A percentile compares a stretch with the other conserved stretches of the same genome.
Evolutionary conservation across 2,329 filamentous ascomycete genomes (phyloP).

Genomic region (Trichophyton simii): DNA sequence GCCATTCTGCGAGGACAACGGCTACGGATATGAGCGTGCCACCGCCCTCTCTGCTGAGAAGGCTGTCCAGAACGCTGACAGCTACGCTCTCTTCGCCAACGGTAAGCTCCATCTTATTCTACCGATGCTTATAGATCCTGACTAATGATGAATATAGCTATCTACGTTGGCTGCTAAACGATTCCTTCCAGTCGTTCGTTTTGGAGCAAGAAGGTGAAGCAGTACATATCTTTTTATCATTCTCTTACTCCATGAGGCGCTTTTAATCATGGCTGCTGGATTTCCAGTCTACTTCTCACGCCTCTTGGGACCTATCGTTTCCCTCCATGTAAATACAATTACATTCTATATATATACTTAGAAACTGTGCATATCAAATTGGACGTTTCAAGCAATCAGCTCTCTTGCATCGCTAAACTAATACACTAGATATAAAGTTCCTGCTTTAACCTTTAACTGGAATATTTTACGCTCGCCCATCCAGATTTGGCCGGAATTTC

Average conservation of each 20-base stretch:
- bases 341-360: background rate
- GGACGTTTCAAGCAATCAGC: background rate
- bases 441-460: too few species aligned
- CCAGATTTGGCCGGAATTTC: too few species aligned
- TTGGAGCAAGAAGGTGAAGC: background rate
- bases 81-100: slow-evolving; percentile 45
- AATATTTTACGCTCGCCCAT: too few species aligned
- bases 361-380: background rate
- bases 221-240: background rate
- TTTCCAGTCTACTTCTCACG: background rate
- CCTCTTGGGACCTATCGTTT: background rate
- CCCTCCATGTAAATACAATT: background rate
- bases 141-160: slow-evolving; percentile 3
- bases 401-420: background rate
- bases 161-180: slow-evolving; percentile 6
- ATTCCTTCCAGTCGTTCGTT: background rate
- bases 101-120: slow-evolving; percentile 18
- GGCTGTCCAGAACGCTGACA: slow-evolving; percentile 54
- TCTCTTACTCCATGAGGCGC: background rate
- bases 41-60: slow-evolving; percentile 35
- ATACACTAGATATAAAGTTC: background rate
- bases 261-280: background rate
- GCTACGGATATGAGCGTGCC: slow-evolving; percentile 44
- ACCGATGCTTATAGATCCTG: background rate
- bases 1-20: slow-evolving; percentile 48